Percentiles rank a stretch among this genome's conserved stretches.
phyloP scores from a whole-genome alignment of 352 stramenopile genomes.

The Globisporangium okanoganense region DNA sequence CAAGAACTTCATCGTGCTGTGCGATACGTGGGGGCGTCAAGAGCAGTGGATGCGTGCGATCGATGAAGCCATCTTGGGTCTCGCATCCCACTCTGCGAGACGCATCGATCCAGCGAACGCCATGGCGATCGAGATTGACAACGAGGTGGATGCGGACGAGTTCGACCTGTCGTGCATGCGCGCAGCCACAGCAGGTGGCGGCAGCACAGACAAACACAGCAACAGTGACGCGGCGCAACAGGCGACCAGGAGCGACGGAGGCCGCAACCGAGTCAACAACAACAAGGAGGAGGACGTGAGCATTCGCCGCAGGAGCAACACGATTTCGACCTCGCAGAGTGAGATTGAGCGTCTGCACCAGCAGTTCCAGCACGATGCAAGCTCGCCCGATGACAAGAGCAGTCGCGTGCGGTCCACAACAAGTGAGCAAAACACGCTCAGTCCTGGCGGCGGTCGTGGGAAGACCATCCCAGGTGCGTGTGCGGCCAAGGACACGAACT shows the following conservation, averaged over 20 bases:
- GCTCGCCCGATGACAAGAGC: constrained; percentile 1
- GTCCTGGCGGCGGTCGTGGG: not conserved
- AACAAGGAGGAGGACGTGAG: not conserved
- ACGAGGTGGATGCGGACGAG: constrained; percentile 78
- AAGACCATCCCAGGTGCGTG: not conserved
- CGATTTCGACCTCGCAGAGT: constrained; percentile 27
- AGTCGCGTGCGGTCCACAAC: constrained; percentile 1
- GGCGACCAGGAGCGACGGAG: constrained; percentile 7
- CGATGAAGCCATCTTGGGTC: constrained; percentile 67
- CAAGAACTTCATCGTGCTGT: constrained; percentile 87
- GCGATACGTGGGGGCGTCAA: constrained; percentile 80
- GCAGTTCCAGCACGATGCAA: constrained; percentile 26
- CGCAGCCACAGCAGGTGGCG: constrained; percentile 13
- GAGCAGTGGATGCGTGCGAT: constrained; percentile 87
- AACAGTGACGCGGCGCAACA: constrained; percentile 7
- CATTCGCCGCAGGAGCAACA: constrained; percentile 29
- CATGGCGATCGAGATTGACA: constrained; percentile 86
- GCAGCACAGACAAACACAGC: constrained; percentile 24
- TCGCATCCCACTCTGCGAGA: constrained; percentile 51
- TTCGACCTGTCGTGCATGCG: constrained; percentile 60
- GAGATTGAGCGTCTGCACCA: constrained; percentile 32
- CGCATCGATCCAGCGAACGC: constrained; percentile 68
- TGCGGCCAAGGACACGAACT: not conserved
- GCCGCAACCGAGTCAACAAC: not conserved
- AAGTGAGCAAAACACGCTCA: constrained; percentile 1